Evolutionary conservation across 75 land plant species (phyloP), one percentile per base, ranked within the genome.

Genomic region (Larix kaempferi): DNA sequence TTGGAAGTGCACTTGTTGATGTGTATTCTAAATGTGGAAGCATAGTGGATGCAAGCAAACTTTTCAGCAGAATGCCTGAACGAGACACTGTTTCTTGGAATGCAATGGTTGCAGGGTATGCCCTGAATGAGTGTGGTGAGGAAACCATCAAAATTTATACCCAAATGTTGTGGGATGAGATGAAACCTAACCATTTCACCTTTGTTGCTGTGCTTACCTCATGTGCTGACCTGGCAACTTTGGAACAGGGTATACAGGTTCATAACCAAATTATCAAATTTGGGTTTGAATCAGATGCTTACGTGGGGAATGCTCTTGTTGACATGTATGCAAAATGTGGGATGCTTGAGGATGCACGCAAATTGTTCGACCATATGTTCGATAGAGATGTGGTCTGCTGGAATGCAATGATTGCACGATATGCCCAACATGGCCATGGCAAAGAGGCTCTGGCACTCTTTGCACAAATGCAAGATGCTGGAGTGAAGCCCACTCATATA

Each of bases 261-360:
- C 93, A 91, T 65, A 59, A 7, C 65, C 89, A 82, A 17, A 63
- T 82, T 5, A 80, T 84, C 12, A 86, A 91, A 66, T 22, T 59
- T 3, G 90, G 93, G 13, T 64, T 87, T 6, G 82, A 87, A 3
- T 81, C 16, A 23, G 87, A 87, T 58, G 83, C 84, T 2, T 84
- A 73, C 73, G 83, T 91, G 49, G 69, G 78, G 37, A 91, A 82
- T 82, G 85, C 84, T 13, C 82, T 91, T 25, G 59, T 91, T 12
- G 90, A 89, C 82, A 89, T 89, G 91, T 91, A 89, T 80, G 85
- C 89, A 12, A 91, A 89, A 78, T 91, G 93, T 77, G 93, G 90
- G 56, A 83, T 78, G 63, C 60, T 88, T 4, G 74, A 79, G 60
- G 86, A 84, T 22, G 91, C 93, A 57, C 44, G 78, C 4, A 63